Evolutionary conservation across 352 stramenopile species (phyloP), one percentile per base, ranked within the genome.

Genomic region (Lagenidium giganteum): DNA sequence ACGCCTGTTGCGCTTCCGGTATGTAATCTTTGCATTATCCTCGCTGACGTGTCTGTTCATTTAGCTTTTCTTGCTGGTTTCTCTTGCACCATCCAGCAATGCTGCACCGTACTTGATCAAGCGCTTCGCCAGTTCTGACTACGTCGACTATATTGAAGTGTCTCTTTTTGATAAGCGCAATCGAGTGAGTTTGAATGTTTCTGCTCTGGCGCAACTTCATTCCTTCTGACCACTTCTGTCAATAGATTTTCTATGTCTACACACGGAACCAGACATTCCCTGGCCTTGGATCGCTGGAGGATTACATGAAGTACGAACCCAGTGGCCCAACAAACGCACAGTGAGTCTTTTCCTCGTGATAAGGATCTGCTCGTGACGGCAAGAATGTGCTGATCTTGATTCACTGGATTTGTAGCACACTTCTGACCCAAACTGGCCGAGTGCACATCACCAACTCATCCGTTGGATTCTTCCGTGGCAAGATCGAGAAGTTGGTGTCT

Each of bases 201-300:
- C 1, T 27, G 4, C 6, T 29, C 14, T 14, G 18, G 1, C 28
- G 11, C 11, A 11, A 8, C 23, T 37, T 18, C 8, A 37, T 34
- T 12, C 4, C 0, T 47, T 51, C 16, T 30, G 29, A 34, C 11
- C 26, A 16, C 6, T 40, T 36, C n/a, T 30, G 18, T 26, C 12
- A 18, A n/a, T 11, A 90, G 74, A 42, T 83, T 9, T 85, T 92
- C 39, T 92, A 89, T 45, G 77, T 92, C 14, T 87, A 86, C 38
- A 59, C 83, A 22, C 74, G 66, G 47, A 92, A 92, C 45, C 44
- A 76, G 23, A 86, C 74, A 26, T 89, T 89, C 41, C 65, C 75
- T 22, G 67, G 72, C 9, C 31, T 92, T n/a, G 74, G 75, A 4
- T 54, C 72, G 0, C 68, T 92, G n/a, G 72, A 87, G 56, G 76